A percentile compares a stretch with the other conserved stretches of the same genome.
phyloP scores from a whole-genome alignment of 352 stramenopile species.

The Salisapilia sapeloensis region DNA sequence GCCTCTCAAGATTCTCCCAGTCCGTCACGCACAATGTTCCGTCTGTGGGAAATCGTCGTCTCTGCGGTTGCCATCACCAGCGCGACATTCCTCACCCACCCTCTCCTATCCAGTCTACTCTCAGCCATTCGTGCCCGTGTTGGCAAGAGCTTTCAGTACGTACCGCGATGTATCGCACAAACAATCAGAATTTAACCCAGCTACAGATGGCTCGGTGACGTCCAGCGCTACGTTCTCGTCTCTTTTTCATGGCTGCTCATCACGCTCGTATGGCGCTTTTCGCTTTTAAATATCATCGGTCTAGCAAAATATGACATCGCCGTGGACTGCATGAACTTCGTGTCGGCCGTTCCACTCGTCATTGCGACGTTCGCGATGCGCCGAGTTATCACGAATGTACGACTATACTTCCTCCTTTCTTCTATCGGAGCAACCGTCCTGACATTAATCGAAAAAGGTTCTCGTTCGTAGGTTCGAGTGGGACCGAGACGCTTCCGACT shows the following conservation, averaged over 20 bases:
- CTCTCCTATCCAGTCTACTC: slow-evolving; percentile 28
- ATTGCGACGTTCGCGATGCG: slow-evolving; percentile 56
- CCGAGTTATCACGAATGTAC: slow-evolving; percentile 64
- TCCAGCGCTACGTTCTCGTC: slow-evolving; percentile 58
- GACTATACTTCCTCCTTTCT: slow-evolving; percentile 2
- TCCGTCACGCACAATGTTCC: no score
- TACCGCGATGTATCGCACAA: not conserved
- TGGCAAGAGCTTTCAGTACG: slow-evolving; percentile 42
- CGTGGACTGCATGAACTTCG: slow-evolving; percentile 28
- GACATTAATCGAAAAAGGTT: no score
- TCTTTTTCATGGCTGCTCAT: slow-evolving; percentile 63
- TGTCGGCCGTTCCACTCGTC: slow-evolving; percentile 43
- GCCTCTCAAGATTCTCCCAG: no score
- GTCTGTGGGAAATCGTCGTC: no score
- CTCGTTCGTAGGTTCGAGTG: slow-evolving; percentile 62
- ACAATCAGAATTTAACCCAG: not conserved
- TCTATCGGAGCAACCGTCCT: not conserved
- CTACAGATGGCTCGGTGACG: slow-evolving; percentile 52
- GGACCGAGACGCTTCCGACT: slow-evolving; percentile 42
- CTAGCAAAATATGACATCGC: slow-evolving; percentile 28
- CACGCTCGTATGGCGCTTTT: slow-evolving; percentile 12
- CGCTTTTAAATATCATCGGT: no score
- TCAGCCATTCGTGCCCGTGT: slow-evolving; percentile 25
- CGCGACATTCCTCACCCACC: slow-evolving; percentile 31
- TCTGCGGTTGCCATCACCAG: no score